Conservation (phyloP, 257 asterid genomes). For the Solanum infundibuliforme region DNA sequence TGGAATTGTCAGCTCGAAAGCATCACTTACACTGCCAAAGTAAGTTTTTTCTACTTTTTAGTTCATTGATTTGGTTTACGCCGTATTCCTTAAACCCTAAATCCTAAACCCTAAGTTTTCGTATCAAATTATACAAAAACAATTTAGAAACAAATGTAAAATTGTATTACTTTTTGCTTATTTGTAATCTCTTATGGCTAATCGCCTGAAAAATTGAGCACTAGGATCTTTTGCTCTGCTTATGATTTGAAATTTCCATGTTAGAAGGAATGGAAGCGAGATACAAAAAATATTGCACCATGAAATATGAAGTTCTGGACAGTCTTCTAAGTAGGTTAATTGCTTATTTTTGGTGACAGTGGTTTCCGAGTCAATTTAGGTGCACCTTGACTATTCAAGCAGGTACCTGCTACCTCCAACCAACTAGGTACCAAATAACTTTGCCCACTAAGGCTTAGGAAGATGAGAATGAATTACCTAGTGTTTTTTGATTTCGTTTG, state of each 20-base stretch:
- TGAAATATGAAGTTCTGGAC: not conserved
- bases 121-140: not conserved
- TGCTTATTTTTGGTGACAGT: not conserved
- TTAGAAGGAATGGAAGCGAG: not conserved
- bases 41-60: not conserved
- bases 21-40: constrained; percentile 43
- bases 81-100: not conserved
- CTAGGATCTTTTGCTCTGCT: not conserved
- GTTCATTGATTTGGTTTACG: not conserved
- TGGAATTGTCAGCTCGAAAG: constrained; percentile 46
- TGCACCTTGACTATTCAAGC: not conserved
- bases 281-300: not conserved
- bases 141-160: not conserved
- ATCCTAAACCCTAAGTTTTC: not conserved
- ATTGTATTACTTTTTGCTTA: not conserved
- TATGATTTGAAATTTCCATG: not conserved
- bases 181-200: not conserved
- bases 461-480: not conserved
- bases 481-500: not conserved
- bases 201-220: not conserved
- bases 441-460: not conserved
- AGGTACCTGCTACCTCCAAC: not conserved
- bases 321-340: not conserved
- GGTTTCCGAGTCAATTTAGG: not conserved
- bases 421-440: not conserved